Evolutionary conservation across 495 filamentous ascomycete species (phyloP).

Genomic region (Immersiella caudata): DNA sequence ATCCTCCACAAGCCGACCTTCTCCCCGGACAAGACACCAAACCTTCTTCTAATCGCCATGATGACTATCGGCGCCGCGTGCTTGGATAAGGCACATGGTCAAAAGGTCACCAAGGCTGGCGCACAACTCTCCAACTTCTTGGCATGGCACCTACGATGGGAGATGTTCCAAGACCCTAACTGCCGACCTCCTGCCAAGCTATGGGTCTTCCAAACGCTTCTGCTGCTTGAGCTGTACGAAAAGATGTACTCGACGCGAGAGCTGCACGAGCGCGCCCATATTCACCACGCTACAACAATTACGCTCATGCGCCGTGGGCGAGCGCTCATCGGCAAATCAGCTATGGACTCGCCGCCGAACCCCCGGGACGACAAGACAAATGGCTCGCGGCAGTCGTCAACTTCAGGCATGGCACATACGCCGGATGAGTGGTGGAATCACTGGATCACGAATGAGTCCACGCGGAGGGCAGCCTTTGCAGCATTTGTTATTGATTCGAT

Average conservation of each 20-base stretch:
- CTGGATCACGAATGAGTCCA: slow-evolving; percentile 95
- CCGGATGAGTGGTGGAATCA: slow-evolving; percentile 93
- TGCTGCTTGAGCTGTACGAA: slow-evolving; percentile 91
- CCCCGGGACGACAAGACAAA: slow-evolving; percentile 66
- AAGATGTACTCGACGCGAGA: slow-evolving; percentile 93
- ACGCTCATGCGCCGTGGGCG: slow-evolving; percentile 93
- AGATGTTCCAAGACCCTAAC: slow-evolving; percentile 87
- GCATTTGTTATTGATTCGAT: slow-evolving; percentile 96
- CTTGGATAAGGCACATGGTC: slow-evolving; percentile 77
- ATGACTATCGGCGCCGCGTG: slow-evolving; percentile 93
- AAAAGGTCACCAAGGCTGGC: slow-evolving; percentile 69
- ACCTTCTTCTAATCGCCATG: slow-evolving; percentile 84
- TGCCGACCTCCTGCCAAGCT: slow-evolving; percentile 93
- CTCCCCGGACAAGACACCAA: slow-evolving; percentile 80
- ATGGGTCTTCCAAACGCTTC: slow-evolving; percentile 94
- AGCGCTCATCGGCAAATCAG: slow-evolving; percentile 87
- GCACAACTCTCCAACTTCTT: slow-evolving; percentile 83
- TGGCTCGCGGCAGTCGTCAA: slow-evolving; percentile 62
- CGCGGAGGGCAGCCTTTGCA: slow-evolving; percentile 85
- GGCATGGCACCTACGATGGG: slow-evolving; percentile 89
- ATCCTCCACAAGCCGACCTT: slow-evolving; percentile 96
- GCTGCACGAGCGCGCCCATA: slow-evolving; percentile 93
- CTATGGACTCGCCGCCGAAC: slow-evolving; percentile 85
- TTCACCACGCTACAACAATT: slow-evolving; percentile 94
- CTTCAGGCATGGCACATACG: slow-evolving; percentile 60